A percentile compares a stretch with the other conserved stretches of the same genome.
Conservation (phyloP, 495 filamentous ascomycete genomes). For the Opeltia flavorubescens region DNA sequence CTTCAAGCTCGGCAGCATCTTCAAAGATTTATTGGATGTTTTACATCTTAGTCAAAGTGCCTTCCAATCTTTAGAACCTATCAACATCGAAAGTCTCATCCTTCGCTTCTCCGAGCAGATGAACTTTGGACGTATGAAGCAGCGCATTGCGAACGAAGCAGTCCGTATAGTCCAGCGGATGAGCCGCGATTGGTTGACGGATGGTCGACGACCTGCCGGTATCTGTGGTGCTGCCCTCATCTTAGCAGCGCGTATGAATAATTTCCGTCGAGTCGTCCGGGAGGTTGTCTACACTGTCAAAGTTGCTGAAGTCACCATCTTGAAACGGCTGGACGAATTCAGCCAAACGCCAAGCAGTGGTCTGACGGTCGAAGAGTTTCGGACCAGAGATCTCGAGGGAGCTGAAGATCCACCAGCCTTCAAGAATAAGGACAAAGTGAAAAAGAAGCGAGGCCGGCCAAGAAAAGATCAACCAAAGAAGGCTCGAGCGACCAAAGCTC, state of each 20-base stretch:
- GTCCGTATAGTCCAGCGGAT: conserved; percentile 76
- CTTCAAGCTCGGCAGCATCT: conserved; percentile 75
- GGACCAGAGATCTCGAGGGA: conserved; percentile 48
- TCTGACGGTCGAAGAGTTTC: conserved; percentile 77
- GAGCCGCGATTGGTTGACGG: conserved; percentile 91
- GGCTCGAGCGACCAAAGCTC: conserved; percentile 7
- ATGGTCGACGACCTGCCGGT: conserved; percentile 82
- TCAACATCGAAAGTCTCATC: conserved; percentile 76
- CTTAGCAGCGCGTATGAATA: conserved; percentile 92
- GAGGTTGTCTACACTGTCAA: conserved; percentile 96
- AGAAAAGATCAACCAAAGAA: conserved; percentile 20
- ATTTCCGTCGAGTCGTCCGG: conserved; percentile 77
- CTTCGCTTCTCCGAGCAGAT: conserved; percentile 77
- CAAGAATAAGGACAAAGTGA: conserved; percentile 34
- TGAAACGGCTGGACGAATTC: conserved; percentile 81
- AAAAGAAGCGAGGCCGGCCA: conserved; percentile 26
- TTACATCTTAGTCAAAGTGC: conserved; percentile 39
- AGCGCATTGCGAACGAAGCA: conserved; percentile 74
- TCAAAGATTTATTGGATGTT: conserved; percentile 58
- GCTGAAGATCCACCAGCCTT: conserved; percentile 73
- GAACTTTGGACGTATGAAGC: conserved; percentile 66
- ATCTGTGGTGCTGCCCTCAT: conserved; percentile 90
- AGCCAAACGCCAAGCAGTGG: conserved; percentile 62
- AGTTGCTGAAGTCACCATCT: conserved; percentile 80
- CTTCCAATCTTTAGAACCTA: conserved; percentile 35